Evolutionary conservation across 2,329 filamentous ascomycete genomes (phyloP).

Genomic region (Boeremia exigua): DNA sequence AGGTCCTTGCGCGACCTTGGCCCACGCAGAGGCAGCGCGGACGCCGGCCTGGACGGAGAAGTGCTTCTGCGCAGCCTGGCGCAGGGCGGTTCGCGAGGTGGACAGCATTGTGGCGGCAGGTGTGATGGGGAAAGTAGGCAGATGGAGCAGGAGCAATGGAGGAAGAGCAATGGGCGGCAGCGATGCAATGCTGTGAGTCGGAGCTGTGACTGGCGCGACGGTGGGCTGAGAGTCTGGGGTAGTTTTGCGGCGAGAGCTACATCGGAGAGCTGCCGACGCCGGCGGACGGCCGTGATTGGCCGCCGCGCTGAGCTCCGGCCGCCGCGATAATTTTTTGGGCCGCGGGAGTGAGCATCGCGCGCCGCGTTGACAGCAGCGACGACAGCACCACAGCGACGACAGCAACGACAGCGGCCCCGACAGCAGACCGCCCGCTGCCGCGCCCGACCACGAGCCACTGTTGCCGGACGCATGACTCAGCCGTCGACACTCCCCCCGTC

Average conservation of each 20-base stretch:
- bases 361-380: not conserved
- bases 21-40: constrained; percentile 81
- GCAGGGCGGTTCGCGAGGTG: constrained; percentile 47
- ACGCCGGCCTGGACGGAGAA: constrained; percentile 49
- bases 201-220: constrained; percentile 5
- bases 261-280: constrained; percentile 20
- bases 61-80: constrained; percentile 46
- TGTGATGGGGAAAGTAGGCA: not conserved
- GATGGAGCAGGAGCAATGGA: not conserved
- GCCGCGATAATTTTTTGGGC: constrained; percentile 29
- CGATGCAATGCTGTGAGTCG: constrained; percentile 4
- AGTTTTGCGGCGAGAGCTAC: constrained; percentile 32
- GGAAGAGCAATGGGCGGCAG: constrained; percentile 9
- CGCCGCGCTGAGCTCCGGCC: constrained; percentile 8
- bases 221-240: constrained; percentile 30
- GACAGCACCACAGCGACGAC: not conserved
- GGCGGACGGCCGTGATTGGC: constrained; percentile 25
- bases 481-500: not conserved
- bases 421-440: no score
- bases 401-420: no score
- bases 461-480: constrained; percentile 9
- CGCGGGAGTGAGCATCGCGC: constrained; percentile 5
- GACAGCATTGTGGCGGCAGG: constrained; percentile 41
- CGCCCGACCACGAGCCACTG: not conserved
- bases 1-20: constrained; percentile 90